These are phyloP conservation scores for Kingdonia uniflora DNA, from an alignment of 164 flowering plant species.

Conservation along the genomic window DNA sequence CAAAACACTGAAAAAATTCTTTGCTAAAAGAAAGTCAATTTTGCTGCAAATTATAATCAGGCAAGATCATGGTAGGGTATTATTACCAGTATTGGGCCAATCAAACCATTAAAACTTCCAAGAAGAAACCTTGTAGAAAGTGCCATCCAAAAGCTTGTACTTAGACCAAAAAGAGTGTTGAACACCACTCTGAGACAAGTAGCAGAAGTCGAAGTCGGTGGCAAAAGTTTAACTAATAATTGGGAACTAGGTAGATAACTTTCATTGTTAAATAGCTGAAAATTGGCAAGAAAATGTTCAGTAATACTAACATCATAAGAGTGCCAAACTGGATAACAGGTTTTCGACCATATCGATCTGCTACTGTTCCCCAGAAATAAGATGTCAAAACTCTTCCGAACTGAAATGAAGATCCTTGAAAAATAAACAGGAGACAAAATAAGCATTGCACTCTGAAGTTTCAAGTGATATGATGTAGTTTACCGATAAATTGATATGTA, in stretches of 20 bases:
- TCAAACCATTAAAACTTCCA: conserved; percentile 44
- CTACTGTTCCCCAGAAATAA: conserved; percentile 59
- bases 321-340: conserved; percentile 62
- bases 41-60: no score
- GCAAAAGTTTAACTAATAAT: no score
- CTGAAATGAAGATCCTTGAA: conserved; percentile 60
- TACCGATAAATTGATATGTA: no score
- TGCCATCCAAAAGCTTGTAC: no score
- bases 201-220: no score
- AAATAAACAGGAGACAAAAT: not conserved
- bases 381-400: conserved; percentile 78
- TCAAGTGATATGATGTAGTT: not conserved
- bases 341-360: conserved; percentile 81
- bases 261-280: no score
- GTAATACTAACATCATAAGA: conserved; percentile 47
- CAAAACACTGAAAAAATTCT: not conserved
- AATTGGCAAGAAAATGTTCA: not conserved
- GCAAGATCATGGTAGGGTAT: no score
- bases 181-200: conserved; percentile 43
- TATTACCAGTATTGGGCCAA: conserved; percentile 63
- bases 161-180: conserved; percentile 83
- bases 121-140: no score
- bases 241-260: no score
- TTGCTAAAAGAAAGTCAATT: no score
- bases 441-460: not conserved